Evolutionary conservation across 345 rosid genomes (phyloP), one percentile per base, ranked within the genome.

Genomic region (Cardamine chenopodiifolia): DNA sequence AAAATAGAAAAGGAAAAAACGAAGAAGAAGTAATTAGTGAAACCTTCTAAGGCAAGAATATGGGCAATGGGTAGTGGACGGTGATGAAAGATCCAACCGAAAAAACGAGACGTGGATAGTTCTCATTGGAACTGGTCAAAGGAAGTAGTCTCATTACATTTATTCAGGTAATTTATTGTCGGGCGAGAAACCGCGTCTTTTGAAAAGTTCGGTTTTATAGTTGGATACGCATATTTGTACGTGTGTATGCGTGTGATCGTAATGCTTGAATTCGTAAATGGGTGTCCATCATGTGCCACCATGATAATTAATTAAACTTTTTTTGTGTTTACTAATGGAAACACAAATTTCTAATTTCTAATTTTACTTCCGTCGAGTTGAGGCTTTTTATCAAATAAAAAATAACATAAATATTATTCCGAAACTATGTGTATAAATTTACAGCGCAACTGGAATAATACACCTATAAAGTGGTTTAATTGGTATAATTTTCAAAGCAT

Each of bases 111-210:
- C 67, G 64, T 76, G 78, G 74, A 57, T 13, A 59, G 55, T 61
- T 57, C 49, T 76, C 18, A 70, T 17, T 56, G 68, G 67, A 65
- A 32, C 7, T 44, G 40, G 59, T 32, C 62, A 73, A 62, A 69
- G 28, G 48, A 66, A 34, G 34, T 57, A 48, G 50, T 49, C 68
- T 78, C 61, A 50, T 69, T 64, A 22, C 6, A 62, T 52, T 26
- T 49, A 37, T 66, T 48, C 75, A 70, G 44, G 71, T 71, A n/a
- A 3, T 72, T 42, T 60, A 25, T 65, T 59, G 58, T 71, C 62
- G 62, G 39, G 57, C 12, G 54, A 72, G 79, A 86, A 86, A 80
- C 88, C 87, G 88, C 85, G 88, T 87, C 14, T 71, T 80, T 82
- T 85, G 86, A 80, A 81, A 66, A 71, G 73, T 80, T 62, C 62